phyloP scores from a whole-genome alignment of 148 eudicot genomes.

The Cornus kousa region DNA sequence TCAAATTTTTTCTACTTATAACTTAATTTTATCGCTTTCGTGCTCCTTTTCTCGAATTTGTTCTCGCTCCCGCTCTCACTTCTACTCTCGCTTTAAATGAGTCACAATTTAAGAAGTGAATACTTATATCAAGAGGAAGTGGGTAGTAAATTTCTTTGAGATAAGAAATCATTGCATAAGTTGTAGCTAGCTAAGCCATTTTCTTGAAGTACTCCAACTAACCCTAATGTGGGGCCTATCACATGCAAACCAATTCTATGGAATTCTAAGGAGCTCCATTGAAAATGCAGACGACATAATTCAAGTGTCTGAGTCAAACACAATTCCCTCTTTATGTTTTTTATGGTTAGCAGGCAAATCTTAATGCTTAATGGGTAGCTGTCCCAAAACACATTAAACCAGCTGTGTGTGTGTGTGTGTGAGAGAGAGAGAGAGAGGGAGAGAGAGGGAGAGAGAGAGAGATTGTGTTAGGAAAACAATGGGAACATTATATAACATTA shows the following conservation, averaged over 20 bases:
- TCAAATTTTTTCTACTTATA: too few relatives aligned
- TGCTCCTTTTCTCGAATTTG: too few relatives aligned
- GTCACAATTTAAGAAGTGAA: too few relatives aligned
- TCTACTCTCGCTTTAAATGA: too few relatives aligned
- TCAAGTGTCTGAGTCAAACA: constrained; percentile 1
- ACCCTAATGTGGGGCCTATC: background rate
- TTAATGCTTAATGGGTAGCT: background rate
- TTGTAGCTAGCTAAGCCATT: background rate
- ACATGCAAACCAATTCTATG: constrained; percentile 1
- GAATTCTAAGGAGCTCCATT: background rate
- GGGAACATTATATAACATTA: background rate
- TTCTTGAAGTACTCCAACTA: too few relatives aligned
- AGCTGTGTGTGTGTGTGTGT: background rate
- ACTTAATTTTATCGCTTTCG: too few relatives aligned
- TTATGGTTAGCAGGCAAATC: background rate
- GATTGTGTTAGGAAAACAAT: constrained; percentile 5
- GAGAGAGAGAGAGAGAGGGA: constrained; percentile 11
- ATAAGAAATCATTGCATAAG: background rate
- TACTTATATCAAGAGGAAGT: too few relatives aligned
- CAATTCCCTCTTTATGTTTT: background rate
- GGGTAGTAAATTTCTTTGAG: background rate
- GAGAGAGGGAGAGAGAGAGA: constrained; percentile 14
- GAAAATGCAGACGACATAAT: background rate
- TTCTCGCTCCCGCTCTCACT: too few relatives aligned
- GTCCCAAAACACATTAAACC: background rate